Percentiles rank a stretch among this genome's conserved stretches.
Conservation (phyloP, 1,139 yeast species). For the Hyphopichia burtonii region DNA sequence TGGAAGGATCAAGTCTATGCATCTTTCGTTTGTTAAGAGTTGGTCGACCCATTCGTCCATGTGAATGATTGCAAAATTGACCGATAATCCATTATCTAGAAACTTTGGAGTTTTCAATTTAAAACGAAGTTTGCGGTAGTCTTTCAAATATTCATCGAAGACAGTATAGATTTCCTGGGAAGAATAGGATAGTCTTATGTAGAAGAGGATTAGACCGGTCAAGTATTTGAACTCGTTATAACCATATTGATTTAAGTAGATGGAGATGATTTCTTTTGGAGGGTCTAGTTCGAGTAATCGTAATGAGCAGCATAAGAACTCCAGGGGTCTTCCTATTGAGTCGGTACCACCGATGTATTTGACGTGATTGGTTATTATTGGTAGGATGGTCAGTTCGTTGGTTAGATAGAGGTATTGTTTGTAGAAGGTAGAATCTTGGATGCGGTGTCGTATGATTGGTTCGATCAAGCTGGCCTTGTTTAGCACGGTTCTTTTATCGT, state of each 20-base stretch:
- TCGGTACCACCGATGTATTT: conserved; percentile 49
- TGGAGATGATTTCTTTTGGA: conserved; percentile 46
- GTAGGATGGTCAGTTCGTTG: conserved; percentile 50
- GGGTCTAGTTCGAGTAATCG: conserved; percentile 67
- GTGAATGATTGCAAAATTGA: conserved; percentile 32
- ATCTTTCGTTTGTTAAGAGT: conserved; percentile 48
- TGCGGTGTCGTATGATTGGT: conserved; percentile 66
- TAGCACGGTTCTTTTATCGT: conserved; percentile 26
- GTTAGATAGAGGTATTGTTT: conserved; percentile 61
- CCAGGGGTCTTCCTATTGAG: conserved; percentile 52
- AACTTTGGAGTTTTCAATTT: conserved; percentile 26
- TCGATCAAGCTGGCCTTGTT: conserved; percentile 61
- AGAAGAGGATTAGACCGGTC: conserved; percentile 58
- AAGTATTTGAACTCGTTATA: conserved; percentile 62
- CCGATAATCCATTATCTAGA: conserved; percentile 24
- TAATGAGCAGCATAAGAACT: conserved; percentile 63
- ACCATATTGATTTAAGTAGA: conserved; percentile 47
- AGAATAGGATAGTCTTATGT: conserved; percentile 50
- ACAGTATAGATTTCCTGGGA: conserved; percentile 45
- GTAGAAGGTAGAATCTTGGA: conserved; percentile 68
- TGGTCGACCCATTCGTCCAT: conserved; percentile 65
- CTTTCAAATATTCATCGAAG: conserved; percentile 54
- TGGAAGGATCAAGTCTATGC: conserved; percentile 62
- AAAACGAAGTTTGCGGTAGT: conserved; percentile 50
- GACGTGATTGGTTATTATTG: conserved; percentile 36